Evolutionary conservation across 2,329 filamentous ascomycete genomes (phyloP).

Genomic region (Metarhizium humberi): DNA sequence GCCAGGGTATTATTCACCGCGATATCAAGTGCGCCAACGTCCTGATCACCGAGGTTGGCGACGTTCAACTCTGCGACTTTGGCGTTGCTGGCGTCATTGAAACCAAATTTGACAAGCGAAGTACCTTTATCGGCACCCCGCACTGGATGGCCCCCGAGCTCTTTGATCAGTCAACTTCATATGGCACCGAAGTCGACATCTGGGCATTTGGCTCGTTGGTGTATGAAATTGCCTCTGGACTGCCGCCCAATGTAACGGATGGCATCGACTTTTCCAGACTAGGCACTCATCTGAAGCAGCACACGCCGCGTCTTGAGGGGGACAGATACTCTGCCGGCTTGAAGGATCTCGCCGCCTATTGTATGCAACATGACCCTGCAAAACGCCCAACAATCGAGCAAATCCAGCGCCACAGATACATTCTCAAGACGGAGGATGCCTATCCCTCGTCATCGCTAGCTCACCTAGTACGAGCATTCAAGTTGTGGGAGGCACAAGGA

Average conservation of each 20-base stretch:
- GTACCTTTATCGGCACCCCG: constrained; percentile 73
- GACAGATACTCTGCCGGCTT: constrained; percentile 61
- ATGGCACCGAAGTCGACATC: constrained; percentile 67
- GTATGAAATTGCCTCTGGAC: constrained; percentile 71
- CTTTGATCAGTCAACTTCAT: constrained; percentile 53
- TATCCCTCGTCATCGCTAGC: constrained; percentile 57
- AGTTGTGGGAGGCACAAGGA: constrained; percentile 65
- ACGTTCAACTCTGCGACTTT: constrained; percentile 77
- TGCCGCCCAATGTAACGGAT: constrained; percentile 58
- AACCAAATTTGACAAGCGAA: constrained; percentile 64
- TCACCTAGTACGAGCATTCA: constrained; percentile 61
- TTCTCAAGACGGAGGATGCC: constrained; percentile 49
- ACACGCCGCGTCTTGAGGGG: constrained; percentile 61
- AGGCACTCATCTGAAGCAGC: constrained; percentile 47
- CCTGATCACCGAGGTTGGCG: constrained; percentile 65
- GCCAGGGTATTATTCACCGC: constrained; percentile 59
- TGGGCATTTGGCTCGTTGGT: constrained; percentile 80
- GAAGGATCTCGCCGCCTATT: constrained; percentile 63
- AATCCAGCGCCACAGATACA: constrained; percentile 61
- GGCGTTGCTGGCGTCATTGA: constrained; percentile 74
- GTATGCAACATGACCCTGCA: constrained; percentile 58
- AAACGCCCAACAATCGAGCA: constrained; percentile 61
- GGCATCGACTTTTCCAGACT: constrained; percentile 39
- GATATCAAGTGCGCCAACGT: constrained; percentile 74
- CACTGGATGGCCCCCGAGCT: constrained; percentile 85